Evolutionary conservation across 1,284 basidiomycete species (phyloP).

Genomic region (Kwoniella shivajii): DNA sequence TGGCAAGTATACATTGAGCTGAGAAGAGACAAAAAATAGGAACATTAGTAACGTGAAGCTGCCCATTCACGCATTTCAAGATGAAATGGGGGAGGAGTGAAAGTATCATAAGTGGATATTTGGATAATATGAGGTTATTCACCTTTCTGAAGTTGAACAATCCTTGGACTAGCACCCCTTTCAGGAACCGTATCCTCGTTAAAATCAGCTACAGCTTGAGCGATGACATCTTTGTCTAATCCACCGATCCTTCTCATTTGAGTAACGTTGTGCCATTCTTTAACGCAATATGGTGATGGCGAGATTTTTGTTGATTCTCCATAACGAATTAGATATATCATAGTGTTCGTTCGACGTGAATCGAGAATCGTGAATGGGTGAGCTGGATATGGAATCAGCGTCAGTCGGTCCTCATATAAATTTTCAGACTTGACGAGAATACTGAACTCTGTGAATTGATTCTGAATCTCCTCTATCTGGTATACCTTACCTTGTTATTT

Average conservation of each 20-base stretch:
- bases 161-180: constrained; percentile 5
- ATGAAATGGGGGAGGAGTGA: too few species aligned
- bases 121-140: too few species aligned
- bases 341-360: background rate
- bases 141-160: constrained; percentile 1
- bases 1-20: constrained; percentile 10
- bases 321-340: constrained; percentile 26
- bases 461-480: background rate
- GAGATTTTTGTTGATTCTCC: background rate
- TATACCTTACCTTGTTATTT: too few species aligned
- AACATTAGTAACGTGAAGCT: too few species aligned
- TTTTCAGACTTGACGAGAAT: too few species aligned
- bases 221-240: constrained; percentile 2
- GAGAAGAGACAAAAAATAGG: background rate
- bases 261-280: constrained; percentile 24
- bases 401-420: too few species aligned
- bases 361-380: constrained; percentile 33
- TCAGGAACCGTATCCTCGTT: background rate
- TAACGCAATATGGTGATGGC: constrained; percentile 25
- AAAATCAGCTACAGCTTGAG: constrained; percentile 7
- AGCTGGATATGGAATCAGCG: background rate
- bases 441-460: too few species aligned
- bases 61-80: too few species aligned
- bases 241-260: constrained; percentile 12
- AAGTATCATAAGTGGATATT: too few species aligned